These are phyloP conservation scores for Ceratobasidium sp. DNA, from an alignment of 1,284 basidiomycete species.

Conservation along the genomic window DNA sequence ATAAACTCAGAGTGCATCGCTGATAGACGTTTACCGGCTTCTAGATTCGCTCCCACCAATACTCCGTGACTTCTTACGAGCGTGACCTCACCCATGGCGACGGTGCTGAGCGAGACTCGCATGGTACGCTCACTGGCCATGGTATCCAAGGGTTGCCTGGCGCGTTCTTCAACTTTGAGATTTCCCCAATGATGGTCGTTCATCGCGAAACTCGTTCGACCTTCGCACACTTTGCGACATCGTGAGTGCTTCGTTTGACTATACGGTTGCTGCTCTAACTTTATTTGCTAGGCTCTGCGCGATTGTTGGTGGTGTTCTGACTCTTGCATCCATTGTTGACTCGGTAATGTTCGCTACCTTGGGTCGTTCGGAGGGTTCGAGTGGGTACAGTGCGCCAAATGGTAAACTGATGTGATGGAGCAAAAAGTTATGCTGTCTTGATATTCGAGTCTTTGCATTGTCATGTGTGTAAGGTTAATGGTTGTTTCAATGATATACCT, in stretches of 20 bases:
- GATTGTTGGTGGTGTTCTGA: conserved; percentile 96
- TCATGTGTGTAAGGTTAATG: conserved; percentile 13
- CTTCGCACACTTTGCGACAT: conserved; percentile 97
- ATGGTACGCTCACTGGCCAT: conserved; percentile 86
- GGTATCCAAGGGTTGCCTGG: conserved; percentile 82
- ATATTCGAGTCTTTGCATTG: conserved; percentile 25
- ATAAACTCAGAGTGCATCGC: neutral
- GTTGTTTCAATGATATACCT: no score
- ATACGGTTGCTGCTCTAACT: neutral
- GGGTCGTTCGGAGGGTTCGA: conserved; percentile 71
- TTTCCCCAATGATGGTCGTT: conserved; percentile 94
- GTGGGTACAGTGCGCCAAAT: conserved; percentile 59
- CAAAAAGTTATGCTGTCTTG: neutral
- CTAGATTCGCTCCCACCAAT: conserved; percentile 87
- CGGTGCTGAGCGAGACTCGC: conserved; percentile 65
- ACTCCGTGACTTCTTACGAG: conserved; percentile 96
- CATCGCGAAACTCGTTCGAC: conserved; percentile 93
- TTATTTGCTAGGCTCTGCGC: conserved; percentile 83
- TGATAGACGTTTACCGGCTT: conserved; percentile 13
- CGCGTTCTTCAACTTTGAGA: conserved; percentile 97
- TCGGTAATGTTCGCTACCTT: conserved; percentile 87
- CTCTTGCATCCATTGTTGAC: conserved; percentile 93
- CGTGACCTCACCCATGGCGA: conserved; percentile 80
- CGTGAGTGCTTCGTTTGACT: conserved; percentile 67
- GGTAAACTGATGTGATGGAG: conserved; percentile 52